Percentiles rank a stretch among this genome's conserved stretches.
These are phyloP conservation scores for Hygrocybe coccinea DNA, from an alignment of 768 basidiomycete genomes.

Conservation along the genomic window DNA sequence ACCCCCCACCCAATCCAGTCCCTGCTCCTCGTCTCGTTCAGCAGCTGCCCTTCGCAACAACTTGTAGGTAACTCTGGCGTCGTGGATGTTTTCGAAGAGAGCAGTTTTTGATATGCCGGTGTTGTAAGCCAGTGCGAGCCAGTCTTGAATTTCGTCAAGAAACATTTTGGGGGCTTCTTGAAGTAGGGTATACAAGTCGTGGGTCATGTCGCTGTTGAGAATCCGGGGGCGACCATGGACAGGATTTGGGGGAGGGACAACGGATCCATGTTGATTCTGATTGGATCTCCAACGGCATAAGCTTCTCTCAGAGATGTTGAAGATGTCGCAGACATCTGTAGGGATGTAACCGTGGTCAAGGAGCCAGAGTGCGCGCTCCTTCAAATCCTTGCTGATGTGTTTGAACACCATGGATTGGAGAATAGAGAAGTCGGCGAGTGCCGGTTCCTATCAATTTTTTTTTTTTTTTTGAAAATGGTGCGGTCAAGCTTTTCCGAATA, in stretches of 20 bases:
- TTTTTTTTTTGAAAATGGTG: too few relatives aligned
- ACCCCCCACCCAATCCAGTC: neutral
- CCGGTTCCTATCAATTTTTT: too few relatives aligned
- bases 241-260: neutral
- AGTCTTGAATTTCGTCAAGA: conserved; percentile 23
- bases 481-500: too few relatives aligned
- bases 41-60: conserved; percentile 14
- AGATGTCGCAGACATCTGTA: neutral
- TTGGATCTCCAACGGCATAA: neutral
- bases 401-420: too few relatives aligned
- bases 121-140: conserved; percentile 18
- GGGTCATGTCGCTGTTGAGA: conserved; percentile 7
- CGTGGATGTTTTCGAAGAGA: conserved; percentile 13
- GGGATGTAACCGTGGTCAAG: neutral
- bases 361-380: conserved; percentile 8
- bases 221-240: conserved; percentile 5
- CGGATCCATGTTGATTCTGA: neutral
- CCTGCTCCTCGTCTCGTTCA: neutral
- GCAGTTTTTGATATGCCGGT: conserved; percentile 14
- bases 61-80: conserved; percentile 13
- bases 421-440: too few relatives aligned
- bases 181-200: conserved; percentile 5
- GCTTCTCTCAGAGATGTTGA: conserved; percentile 6
- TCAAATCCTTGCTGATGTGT: too few relatives aligned
- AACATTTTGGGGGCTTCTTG: conserved; percentile 16